Base-by-base conservation (phyloP, 345 rosid genomes). In the Raphanus sativus region DNA sequence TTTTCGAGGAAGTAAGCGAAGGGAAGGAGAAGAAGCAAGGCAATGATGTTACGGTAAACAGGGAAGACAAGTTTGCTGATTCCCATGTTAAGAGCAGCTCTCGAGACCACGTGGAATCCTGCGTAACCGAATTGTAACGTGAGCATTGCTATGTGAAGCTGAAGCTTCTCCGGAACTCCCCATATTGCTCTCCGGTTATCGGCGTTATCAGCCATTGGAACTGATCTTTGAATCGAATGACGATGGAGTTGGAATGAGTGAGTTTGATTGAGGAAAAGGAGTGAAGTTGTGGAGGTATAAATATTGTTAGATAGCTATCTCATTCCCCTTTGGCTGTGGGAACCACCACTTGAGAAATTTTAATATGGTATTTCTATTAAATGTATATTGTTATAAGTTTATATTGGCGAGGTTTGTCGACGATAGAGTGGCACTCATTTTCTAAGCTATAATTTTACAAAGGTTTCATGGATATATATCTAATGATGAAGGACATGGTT, bases 81-180 rank as follows among this genome's bases (percentile, higher is more conserved):
- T 68, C 98, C 98, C 97, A 94, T 94, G 76, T 94, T 94, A 52
- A 94, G 96, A 79, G 99, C 99, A 78, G 95, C 97, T 75, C 99
- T 84, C 1, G 99, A 94, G 28, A 94, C 96, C 2, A 94, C 98
- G 58, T 94, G 99, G 86, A 94, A 94, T 0, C 99, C 99, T 4
- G 99, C 98, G 45, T 92, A 94, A 6, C 98, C 98, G 60, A 94
- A 90, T 89, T 94, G 99, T 83, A 94, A 81, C 85, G 95, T 87
- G 83, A 92, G 81, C 98, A 94, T 94, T 82, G 97, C 97, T 88
- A 81, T 3, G 85, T 94, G 98, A 80, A 94, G 97, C 83, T 92
- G 97, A 42, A 84, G 34, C 62, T 86, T 88, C 78, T 94, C 98
- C 17, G 98, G 97, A 26, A 94, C 84, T 16, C 91, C 86, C 67